Conservation (phyloP, 441 rosid genomes). For the Brassica hybrid region DNA sequence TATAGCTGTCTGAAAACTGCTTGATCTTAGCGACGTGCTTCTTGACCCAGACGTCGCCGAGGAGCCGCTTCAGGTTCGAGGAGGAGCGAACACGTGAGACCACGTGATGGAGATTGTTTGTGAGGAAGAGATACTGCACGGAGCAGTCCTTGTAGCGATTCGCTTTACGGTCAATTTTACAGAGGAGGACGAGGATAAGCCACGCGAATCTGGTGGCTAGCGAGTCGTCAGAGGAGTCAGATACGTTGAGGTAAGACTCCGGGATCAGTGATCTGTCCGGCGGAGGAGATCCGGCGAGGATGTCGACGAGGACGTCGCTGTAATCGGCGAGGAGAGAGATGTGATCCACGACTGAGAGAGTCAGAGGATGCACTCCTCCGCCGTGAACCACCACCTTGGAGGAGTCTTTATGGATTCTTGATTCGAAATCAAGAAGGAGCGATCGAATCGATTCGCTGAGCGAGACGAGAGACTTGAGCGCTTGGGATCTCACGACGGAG, state of each 20-base stretch:
- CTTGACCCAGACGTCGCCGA: constrained; percentile 79
- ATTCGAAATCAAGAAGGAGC: constrained; percentile 56
- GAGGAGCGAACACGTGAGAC: constrained; percentile 60
- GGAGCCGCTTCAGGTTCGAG: constrained; percentile 63
- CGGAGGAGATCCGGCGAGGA: constrained; percentile 61
- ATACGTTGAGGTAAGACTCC: constrained; percentile 51
- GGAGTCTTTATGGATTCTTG: constrained; percentile 61
- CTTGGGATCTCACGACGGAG: constrained; percentile 55
- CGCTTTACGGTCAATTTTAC: constrained; percentile 79
- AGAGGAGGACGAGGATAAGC: constrained; percentile 69
- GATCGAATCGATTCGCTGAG: constrained; percentile 55
- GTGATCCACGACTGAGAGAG: constrained; percentile 54
- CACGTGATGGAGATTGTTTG: constrained; percentile 76
- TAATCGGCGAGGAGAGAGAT: constrained; percentile 73
- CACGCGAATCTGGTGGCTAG: constrained; percentile 54
- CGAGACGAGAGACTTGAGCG: constrained; percentile 59
- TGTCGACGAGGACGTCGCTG: constrained; percentile 62
- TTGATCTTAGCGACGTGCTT: constrained; percentile 60
- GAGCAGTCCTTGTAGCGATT: constrained; percentile 66
- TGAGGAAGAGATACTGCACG: constrained; percentile 66
- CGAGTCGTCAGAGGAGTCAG: constrained; percentile 46
- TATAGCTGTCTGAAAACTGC: constrained; percentile 66
- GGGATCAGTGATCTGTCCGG: constrained; percentile 51
- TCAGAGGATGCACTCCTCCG: constrained; percentile 67
- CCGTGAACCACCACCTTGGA: constrained; percentile 54